Conservation (phyloP, 1,284 basidiomycete genomes). For the Puccinia horiana region DNA sequence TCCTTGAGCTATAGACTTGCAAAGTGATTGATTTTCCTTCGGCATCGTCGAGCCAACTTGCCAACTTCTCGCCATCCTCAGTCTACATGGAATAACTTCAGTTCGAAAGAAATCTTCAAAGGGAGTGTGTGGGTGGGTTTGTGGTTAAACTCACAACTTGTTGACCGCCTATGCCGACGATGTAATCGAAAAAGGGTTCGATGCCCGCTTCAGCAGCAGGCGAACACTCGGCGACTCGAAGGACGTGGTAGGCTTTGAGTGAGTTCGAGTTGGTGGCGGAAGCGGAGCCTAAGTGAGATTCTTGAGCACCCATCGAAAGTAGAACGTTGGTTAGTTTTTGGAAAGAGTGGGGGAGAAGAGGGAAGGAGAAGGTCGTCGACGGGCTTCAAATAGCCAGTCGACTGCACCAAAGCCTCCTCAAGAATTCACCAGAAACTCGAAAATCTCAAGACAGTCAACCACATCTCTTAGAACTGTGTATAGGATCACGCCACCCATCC, state of each 20-base stretch:
- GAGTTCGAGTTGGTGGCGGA: background rate
- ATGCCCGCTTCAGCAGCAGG: constrained; percentile 72
- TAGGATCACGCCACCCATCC: too few species aligned
- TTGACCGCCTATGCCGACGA: constrained; percentile 79
- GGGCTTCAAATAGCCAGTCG: too few species aligned
- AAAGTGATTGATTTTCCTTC: constrained; percentile 78
- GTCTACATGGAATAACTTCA: constrained; percentile 45
- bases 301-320: constrained; percentile 46
- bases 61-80: constrained; percentile 54
- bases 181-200: constrained; percentile 95
- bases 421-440: too few species aligned
- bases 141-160: constrained; percentile 31
- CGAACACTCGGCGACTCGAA: constrained; percentile 58
- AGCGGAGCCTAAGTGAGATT: constrained; percentile 43
- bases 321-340: background rate
- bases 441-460: too few species aligned
- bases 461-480: too few species aligned
- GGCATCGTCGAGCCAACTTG: constrained; percentile 69
- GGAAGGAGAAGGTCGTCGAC: too few species aligned
- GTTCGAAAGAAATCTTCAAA: background rate
- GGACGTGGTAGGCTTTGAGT: constrained; percentile 56
- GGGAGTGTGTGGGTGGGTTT: background rate
- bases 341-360: too few species aligned
- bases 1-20: constrained; percentile 88
- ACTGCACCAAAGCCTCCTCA: too few species aligned